Percentiles rank a stretch among this genome's conserved stretches.
Conservation (phyloP, 345 rosid species). For the Pistacia vera region DNA sequence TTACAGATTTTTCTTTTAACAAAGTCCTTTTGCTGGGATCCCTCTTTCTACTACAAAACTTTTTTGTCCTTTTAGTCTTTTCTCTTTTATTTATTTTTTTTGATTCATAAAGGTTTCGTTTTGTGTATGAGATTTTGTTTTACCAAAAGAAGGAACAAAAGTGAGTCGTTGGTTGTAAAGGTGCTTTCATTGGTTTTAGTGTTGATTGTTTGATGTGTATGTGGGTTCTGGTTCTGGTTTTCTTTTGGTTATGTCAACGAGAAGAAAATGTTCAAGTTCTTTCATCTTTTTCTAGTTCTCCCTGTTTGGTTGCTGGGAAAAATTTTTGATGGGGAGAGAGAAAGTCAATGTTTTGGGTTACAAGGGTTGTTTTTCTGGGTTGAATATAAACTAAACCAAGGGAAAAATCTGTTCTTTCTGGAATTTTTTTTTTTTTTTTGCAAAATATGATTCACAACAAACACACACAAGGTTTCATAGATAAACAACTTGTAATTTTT, state of each 20-base stretch:
- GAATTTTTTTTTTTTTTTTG: background rate
- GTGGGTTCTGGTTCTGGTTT: background rate
- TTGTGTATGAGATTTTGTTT: background rate
- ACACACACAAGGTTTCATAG: background rate
- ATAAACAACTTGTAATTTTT: too few relatives aligned
- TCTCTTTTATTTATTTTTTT: background rate
- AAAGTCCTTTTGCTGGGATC: background rate
- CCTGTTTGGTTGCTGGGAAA: constrained; percentile 20
- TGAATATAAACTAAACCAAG: background rate
- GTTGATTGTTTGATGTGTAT: background rate
- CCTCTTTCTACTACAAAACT: background rate
- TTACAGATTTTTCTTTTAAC: background rate
- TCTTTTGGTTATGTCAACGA: background rate
- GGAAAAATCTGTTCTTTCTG: background rate
- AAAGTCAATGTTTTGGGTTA: background rate
- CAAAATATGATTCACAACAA: background rate
- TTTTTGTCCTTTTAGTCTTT: background rate
- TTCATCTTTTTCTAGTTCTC: background rate
- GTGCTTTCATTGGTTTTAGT: background rate
- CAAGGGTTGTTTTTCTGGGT: background rate
- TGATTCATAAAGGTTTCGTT: background rate
- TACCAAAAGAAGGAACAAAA: background rate
- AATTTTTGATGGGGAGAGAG: background rate
- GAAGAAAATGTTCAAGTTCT: background rate
- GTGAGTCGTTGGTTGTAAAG: background rate